Base-by-base conservation (phyloP, 768 basidiomycete genomes). In the Holtermannia corniformis region DNA sequence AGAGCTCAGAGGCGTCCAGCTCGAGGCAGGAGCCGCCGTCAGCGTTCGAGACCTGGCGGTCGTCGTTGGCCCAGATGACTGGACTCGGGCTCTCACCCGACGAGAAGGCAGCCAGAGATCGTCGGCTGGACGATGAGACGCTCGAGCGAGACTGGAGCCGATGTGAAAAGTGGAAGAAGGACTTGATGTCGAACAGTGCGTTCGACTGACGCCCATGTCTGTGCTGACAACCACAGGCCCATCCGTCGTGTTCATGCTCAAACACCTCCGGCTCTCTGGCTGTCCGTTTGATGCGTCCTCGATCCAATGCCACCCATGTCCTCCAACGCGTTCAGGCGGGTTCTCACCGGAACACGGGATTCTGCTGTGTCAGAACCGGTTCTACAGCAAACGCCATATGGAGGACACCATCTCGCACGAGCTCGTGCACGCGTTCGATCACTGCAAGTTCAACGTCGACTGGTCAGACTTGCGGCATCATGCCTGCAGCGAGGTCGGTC, bases 331-430 rank as follows among this genome's bases (percentile, higher is more conserved):
- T 48, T 80, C 87, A 3, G 95, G 92, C 7, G 93, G 91, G 0
- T 95, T 91, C 70, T 78, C 75, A 25, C 83, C 87, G 1, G 80
- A 85, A 3, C 79, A 81, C 13, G 85, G 84, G 2, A 81, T 96
- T 22, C 72, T 89, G 5, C 75, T 99, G 2, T 99, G 93, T 67
- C 82, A 90, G 56, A 86, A 89, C 43, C 79, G 83, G 45, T 85
- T 91, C 62, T 79, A 82, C 69, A 80, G 77, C 70, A 84, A 87
- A 67, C 79, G 78, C 28, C 90, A 95, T 62, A 84, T 92, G 85
- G 91, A 97, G 72, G 81, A 88, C 64, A 93, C 92, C 25, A 75
- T 99, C 27, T 79, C 86, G 20, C 95, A 99, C 65, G 95, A 99
- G 69, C 80, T 97, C 44, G 74, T 97, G 22, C 95, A 97, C 67